Conservation (phyloP, 1,284 basidiomycete species). For the Austroboletus olivaceoglutinosus region DNA sequence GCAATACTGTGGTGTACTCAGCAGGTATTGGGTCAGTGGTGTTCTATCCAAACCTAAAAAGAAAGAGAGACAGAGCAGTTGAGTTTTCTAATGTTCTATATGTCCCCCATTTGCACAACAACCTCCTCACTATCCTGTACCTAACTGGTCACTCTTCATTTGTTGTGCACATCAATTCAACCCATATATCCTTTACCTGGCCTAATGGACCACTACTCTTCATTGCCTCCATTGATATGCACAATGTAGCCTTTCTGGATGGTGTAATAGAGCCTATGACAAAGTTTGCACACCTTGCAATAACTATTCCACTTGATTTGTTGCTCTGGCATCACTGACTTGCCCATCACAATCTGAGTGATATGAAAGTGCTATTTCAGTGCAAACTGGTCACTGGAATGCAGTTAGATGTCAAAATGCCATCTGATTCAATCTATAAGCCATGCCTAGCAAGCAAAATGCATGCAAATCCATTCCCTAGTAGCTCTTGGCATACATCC, state of each 20-base stretch:
- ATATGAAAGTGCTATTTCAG: no score
- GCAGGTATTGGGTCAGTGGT: neutral
- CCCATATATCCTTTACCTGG: neutral
- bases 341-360: no score
- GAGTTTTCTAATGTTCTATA: no score
- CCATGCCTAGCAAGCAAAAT: neutral
- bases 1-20: neutral
- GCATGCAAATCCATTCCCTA: neutral
- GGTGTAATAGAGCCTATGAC: no score
- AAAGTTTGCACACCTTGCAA: no score
- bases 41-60: neutral
- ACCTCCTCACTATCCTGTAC: neutral
- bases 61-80: neutral
- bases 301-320: constrained; percentile 9
- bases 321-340: no score
- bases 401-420: neutral
- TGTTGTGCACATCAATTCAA: neutral
- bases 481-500: neutral
- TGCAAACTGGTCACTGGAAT: no score
- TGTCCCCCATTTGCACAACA: no score
- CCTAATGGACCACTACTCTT: neutral
- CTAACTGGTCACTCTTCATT: neutral
- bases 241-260: neutral
- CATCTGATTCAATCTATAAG: neutral
- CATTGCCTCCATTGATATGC: neutral